Conservation (phyloP, 441 rosid species). For the Francoa sonchifolia region DNA sequence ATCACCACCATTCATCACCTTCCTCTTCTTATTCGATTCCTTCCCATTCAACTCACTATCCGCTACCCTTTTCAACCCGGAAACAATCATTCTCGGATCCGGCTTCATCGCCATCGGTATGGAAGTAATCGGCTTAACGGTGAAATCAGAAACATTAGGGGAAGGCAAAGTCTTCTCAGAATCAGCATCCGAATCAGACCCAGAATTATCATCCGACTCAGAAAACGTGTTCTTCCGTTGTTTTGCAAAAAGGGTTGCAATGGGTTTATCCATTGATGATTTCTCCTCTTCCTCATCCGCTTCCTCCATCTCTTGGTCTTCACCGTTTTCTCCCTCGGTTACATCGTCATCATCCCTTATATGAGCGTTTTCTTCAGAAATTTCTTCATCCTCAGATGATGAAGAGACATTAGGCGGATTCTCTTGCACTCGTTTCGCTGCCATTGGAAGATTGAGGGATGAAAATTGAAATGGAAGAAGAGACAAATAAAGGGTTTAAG, state of each 20-base stretch:
- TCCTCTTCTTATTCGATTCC: constrained; percentile 4
- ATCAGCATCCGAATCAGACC: constrained; percentile 8
- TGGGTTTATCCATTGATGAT: not conserved
- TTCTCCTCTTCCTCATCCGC: constrained; percentile 3
- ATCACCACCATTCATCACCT: not conserved
- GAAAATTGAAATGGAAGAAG: too few relatives aligned
- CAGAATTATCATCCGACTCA: constrained; percentile 1
- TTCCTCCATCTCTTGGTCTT: not conserved
- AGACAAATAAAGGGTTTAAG: too few relatives aligned
- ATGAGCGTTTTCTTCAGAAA: too few relatives aligned
- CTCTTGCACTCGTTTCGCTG: constrained; percentile 9
- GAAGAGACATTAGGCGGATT: constrained; percentile 7
- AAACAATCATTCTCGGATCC: not conserved
- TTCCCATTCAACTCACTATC: too few relatives aligned
- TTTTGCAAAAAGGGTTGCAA: too few relatives aligned
- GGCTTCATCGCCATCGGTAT: not conserved
- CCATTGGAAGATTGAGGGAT: too few relatives aligned
- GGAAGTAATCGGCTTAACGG: constrained; percentile 17
- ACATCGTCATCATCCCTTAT: not conserved
- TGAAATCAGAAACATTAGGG: constrained; percentile 16
- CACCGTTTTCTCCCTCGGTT: not conserved
- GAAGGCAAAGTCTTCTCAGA: constrained; percentile 16
- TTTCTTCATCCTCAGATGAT: constrained; percentile 9
- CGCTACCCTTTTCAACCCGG: too few relatives aligned
- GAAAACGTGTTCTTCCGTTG: too few relatives aligned